Conservation (phyloP, 345 rosid genomes). For the Microthlaspi erraticum region DNA sequence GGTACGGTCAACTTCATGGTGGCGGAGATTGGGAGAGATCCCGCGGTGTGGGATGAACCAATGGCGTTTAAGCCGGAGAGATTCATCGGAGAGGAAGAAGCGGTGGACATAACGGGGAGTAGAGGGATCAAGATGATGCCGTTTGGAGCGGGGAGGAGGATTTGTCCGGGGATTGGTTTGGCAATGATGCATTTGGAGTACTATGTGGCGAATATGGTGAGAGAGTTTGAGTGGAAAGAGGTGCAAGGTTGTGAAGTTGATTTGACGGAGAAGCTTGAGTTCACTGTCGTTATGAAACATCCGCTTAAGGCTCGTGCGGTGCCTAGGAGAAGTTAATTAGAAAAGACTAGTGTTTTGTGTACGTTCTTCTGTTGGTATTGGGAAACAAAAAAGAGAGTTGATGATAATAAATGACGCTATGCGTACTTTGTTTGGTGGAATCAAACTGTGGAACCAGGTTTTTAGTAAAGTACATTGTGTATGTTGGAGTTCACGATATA, state of each 20-base stretch:
- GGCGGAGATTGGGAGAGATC: conserved; percentile 48
- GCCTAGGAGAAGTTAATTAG: conserved; percentile 29
- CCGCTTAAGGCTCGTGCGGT: conserved; percentile 41
- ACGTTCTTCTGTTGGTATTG: not conserved
- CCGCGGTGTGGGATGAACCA: conserved; percentile 47
- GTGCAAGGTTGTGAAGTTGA: conserved; percentile 36
- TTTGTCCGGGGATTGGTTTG: conserved; percentile 47
- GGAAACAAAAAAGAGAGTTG: not conserved
- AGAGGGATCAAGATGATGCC: conserved; percentile 55
- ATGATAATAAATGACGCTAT: not conserved
- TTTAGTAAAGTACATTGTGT: not conserved
- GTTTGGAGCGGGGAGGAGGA: conserved; percentile 53
- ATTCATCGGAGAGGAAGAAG: conserved; percentile 30
- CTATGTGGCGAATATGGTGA: conserved; percentile 47
- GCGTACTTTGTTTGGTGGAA: not conserved
- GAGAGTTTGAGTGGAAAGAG: conserved; percentile 46
- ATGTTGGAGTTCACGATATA: not conserved
- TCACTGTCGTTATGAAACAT: conserved; percentile 40
- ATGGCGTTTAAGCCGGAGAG: conserved; percentile 54
- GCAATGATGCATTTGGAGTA: conserved; percentile 49
- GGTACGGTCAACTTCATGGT: conserved; percentile 42
- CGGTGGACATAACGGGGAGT: conserved; percentile 46
- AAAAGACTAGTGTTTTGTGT: not conserved
- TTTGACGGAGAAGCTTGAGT: conserved; percentile 43
- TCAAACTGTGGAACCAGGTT: not conserved